These are phyloP conservation scores for Diversispora epigaea DNA, from an alignment of 192 early-diverging fungal species.

Conservation along the genomic window DNA sequence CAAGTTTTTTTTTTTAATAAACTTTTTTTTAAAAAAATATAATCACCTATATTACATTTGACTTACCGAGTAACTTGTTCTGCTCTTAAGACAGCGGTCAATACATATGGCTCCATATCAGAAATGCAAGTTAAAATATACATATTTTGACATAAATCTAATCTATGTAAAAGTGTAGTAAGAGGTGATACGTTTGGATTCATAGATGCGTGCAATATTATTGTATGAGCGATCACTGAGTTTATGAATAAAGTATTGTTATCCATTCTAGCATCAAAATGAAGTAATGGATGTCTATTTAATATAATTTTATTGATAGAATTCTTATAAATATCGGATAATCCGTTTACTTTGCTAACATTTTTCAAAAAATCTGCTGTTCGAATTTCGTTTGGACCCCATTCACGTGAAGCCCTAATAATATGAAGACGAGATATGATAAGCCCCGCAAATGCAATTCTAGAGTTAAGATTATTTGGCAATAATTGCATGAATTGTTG, in stretches of 20 bases:
- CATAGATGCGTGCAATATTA: not conserved
- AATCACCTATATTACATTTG: too few relatives aligned
- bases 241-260: not conserved
- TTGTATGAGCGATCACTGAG: too few relatives aligned
- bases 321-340: not conserved
- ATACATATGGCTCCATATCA: slow-evolving; percentile 12
- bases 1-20: not conserved
- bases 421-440: slow-evolving; percentile 1
- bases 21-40: not conserved
- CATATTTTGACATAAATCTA: not conserved
- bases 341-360: not conserved
- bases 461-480: not conserved
- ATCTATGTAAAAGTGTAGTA: slow-evolving; percentile 6
- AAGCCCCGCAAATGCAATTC: slow-evolving; percentile 18
- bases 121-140: slow-evolving; percentile 22
- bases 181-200: not conserved
- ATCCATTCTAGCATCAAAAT: not conserved
- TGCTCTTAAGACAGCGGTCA: not conserved
- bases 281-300: slow-evolving; percentile 19
- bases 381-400: not conserved
- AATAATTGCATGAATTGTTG: not conserved
- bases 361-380: not conserved
- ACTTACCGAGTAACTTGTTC: slow-evolving; percentile 18
- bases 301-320: not conserved
- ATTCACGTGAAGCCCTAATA: slow-evolving; percentile 24